Evolutionary conservation across 1,139 yeast species (phyloP), one percentile per base, ranked within the genome.

Genomic region (Yamadazyma pseudoaaseri): DNA sequence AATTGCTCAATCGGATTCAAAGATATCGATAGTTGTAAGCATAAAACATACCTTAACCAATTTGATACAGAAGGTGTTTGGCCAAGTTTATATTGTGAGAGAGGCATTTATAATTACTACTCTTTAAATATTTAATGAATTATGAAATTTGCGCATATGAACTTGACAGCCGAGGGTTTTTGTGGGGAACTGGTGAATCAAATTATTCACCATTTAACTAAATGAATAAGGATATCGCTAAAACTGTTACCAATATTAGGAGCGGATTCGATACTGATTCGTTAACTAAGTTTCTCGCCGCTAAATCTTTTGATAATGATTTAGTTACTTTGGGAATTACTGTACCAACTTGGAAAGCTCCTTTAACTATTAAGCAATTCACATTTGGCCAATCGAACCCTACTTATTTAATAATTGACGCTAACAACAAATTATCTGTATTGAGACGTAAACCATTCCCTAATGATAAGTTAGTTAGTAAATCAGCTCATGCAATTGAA

Each of bases 61-160:
- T 50, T 51, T 14, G 54, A 54, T 12, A 58, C 56, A 15, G 79
- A 78, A 51, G 68, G 63, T 35, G 70, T 73, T 8, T 81, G 85
- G 75, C 89, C 89, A 0, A 78, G 73, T 29, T 78, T 78, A 40
- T 70, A 70, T 41, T 61, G 72, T 43, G 86, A 82, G 53, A 63
- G 89, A 34, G 90, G 90, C 1, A 79, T 82, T 39, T 82, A 81
- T 54, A 79, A 81, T 49, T 82, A 82, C 51, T 82, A 82, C 50
- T 76, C 74, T n/a, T 54, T 70, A 34, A 70, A 70, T 45, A 60
- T 70, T 30, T 46, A 35, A 38, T 25, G 35, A 31, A 9, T 30
- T 4, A 30, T 14, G 33, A 30, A 24, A 4, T 17, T 4, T 27
- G n/a, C n/a, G n/a, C n/a, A n/a, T n/a, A n/a, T n/a, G n/a, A n/a